Evolutionary conservation across 371 early-diverging fungal genomes (phyloP).

Genomic region (Apophysomyces elegans): DNA sequence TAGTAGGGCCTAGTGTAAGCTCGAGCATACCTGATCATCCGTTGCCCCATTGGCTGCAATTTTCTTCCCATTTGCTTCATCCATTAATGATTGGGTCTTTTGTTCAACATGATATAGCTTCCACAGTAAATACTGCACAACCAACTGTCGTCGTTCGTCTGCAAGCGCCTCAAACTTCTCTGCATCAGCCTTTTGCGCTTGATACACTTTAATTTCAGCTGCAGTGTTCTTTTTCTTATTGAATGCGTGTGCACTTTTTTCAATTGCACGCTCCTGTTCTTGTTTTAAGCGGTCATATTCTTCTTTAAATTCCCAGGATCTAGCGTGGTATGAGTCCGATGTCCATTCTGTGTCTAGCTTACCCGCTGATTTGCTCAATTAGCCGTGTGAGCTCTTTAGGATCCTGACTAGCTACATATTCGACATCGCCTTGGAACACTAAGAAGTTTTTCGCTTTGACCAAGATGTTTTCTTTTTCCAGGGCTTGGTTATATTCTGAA

Average conservation of each 20-base stretch:
- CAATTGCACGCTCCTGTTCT: conserved; percentile 85
- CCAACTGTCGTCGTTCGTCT: conserved; percentile 58
- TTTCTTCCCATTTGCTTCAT: conserved; percentile 35
- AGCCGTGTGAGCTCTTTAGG: conserved; percentile 93
- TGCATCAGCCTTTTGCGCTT: conserved; percentile 91
- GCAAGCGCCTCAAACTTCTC: conserved; percentile 79
- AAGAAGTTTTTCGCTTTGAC: conserved; percentile 97
- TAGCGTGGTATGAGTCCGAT: conserved; percentile 19
- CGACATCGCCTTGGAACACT: conserved; percentile 99
- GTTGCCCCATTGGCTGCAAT: conserved; percentile 27
- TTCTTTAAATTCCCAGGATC: conserved; percentile 85
- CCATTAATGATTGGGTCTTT: conserved; percentile 58
- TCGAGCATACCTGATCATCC: conserved; percentile 40
- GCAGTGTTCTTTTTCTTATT: conserved; percentile 87
- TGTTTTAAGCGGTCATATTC: conserved; percentile 89
- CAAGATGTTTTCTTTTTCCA: conserved; percentile 91
- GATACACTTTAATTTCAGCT: conserved; percentile 88
- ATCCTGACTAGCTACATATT: conserved; percentile 95
- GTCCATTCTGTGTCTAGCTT: conserved; percentile 15
- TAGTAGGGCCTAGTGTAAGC: background rate
- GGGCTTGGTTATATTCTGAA: conserved; percentile 73
- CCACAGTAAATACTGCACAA: conserved; percentile 80
- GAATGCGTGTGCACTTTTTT: conserved; percentile 86
- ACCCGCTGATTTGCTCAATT: conserved; percentile 97
- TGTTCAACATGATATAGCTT: conserved; percentile 86